These are phyloP conservation scores for Apiospora malaysiana DNA, from an alignment of 2,329 filamentous ascomycete genomes.

Conservation along the genomic window DNA sequence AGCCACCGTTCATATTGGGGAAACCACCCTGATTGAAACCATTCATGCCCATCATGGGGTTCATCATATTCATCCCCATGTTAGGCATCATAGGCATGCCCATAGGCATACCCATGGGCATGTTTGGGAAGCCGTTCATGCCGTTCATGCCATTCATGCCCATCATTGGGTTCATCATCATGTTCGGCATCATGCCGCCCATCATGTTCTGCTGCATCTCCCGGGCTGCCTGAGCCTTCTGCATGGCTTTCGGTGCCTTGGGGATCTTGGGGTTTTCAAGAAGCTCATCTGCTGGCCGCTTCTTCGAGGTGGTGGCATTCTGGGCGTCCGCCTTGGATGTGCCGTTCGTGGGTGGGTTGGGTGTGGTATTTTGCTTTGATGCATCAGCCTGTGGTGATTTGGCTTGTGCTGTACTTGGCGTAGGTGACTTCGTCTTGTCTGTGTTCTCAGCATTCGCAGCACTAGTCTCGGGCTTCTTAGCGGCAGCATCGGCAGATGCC, in stretches of 20 bases:
- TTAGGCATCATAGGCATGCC: slow-evolving; percentile 42
- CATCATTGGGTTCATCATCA: slow-evolving; percentile 52
- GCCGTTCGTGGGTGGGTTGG: slow-evolving; percentile 33
- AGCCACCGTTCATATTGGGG: slow-evolving; percentile 41
- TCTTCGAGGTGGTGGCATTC: slow-evolving; percentile 61
- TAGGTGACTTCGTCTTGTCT: slow-evolving; percentile 38
- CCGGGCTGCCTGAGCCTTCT: slow-evolving; percentile 54
- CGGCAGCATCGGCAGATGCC: slow-evolving; percentile 40
- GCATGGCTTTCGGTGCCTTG: slow-evolving; percentile 71
- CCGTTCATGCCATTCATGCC: slow-evolving; percentile 45
- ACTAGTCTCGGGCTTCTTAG: slow-evolving; percentile 36
- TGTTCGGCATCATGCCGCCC: slow-evolving; percentile 52
- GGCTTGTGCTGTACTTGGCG: slow-evolving; percentile 25
- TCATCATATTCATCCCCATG: slow-evolving; percentile 44
- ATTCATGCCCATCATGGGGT: slow-evolving; percentile 48
- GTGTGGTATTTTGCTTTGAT: slow-evolving; percentile 32
- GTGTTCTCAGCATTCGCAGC: slow-evolving; percentile 38
- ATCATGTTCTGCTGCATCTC: slow-evolving; percentile 53
- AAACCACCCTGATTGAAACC: slow-evolving; percentile 41
- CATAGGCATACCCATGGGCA: slow-evolving; percentile 45
- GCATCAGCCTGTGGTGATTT: slow-evolving; percentile 38
- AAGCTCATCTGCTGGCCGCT: slow-evolving; percentile 80
- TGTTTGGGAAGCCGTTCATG: slow-evolving; percentile 43
- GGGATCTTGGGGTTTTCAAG: slow-evolving; percentile 69
- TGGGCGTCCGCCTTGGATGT: slow-evolving; percentile 30